phyloP scores from a whole-genome alignment of 23 red algal genomes.

The Gracilaria domingensis region DNA sequence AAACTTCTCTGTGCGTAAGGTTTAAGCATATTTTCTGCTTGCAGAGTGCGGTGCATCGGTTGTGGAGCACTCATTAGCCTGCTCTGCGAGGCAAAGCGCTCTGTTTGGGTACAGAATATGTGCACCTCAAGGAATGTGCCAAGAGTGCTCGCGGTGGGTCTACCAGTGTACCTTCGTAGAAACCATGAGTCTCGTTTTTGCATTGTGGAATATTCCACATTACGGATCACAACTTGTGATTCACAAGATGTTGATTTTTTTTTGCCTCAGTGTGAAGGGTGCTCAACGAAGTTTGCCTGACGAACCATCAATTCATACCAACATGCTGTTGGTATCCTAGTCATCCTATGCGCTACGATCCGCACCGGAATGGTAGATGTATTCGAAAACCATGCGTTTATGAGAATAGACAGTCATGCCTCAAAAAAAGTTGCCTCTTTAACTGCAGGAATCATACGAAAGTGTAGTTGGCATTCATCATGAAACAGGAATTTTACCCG shows the following conservation, averaged over 20 bases:
- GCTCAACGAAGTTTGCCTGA: not conserved
- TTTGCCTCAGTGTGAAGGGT: not conserved
- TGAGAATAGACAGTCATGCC: not conserved
- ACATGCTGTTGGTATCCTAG: not conserved
- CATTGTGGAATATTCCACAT: too few species aligned
- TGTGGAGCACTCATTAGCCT: not conserved
- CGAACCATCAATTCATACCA: not conserved
- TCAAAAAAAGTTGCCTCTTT: too few species aligned
- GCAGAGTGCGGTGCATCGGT: not conserved
- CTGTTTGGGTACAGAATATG: not conserved
- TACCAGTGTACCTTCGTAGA: too few species aligned
- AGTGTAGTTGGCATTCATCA: too few species aligned
- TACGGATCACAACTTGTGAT: too few species aligned
- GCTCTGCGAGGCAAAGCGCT: not conserved
- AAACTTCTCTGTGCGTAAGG: not conserved
- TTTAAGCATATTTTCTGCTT: conserved; percentile 2
- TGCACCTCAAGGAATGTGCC: too few species aligned
- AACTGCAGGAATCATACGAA: too few species aligned
- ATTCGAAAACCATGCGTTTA: not conserved
- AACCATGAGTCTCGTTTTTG: too few species aligned
- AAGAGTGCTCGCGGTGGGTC: too few species aligned
- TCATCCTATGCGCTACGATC: not conserved
- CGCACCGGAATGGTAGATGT: not conserved
- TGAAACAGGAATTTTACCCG: too few species aligned
- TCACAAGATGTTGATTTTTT: not conserved